phyloP scores from a whole-genome alignment of 306 rosid genomes.

The Hippophae gyantsensis region DNA sequence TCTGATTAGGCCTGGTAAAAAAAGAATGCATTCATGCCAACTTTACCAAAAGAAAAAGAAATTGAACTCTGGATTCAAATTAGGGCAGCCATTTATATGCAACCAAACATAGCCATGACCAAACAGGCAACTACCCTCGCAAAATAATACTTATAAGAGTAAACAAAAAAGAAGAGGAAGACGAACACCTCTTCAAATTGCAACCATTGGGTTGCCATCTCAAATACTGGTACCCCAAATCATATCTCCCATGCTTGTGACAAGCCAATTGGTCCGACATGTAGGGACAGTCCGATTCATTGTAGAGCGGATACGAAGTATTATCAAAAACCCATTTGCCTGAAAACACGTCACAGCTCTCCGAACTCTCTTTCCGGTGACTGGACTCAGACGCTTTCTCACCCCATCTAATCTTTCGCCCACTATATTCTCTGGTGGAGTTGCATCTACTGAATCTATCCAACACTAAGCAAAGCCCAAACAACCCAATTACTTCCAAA shows the following conservation, averaged over 20 bases:
- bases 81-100: background rate
- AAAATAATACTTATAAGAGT: background rate
- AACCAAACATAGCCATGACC: background rate
- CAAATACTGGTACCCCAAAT: slow-evolving; percentile 75
- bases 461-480: slow-evolving; percentile 46
- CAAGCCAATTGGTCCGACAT: slow-evolving; percentile 99
- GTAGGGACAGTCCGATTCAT: slow-evolving; percentile 66
- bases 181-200: slow-evolving; percentile 69
- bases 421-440: slow-evolving; percentile 65
- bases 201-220: slow-evolving; percentile 95
- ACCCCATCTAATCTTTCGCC: slow-evolving; percentile 49
- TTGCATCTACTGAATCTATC: slow-evolving; percentile 87
- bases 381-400: slow-evolving; percentile 15
- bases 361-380: slow-evolving; percentile 31
- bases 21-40: slow-evolving; percentile 3
- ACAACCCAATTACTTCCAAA: slow-evolving; percentile 14
- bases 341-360: slow-evolving; percentile 68
- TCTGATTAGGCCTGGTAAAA: background rate
- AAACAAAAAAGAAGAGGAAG: slow-evolving; percentile 7
- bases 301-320: slow-evolving; percentile 63
- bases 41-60: background rate
- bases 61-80: background rate
- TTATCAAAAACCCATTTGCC: slow-evolving; percentile 90
- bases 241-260: slow-evolving; percentile 83
- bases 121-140: background rate